Evolutionary conservation across 129 eudicot genomes (phyloP).

Genomic region (Helianthus tuberosus): DNA sequence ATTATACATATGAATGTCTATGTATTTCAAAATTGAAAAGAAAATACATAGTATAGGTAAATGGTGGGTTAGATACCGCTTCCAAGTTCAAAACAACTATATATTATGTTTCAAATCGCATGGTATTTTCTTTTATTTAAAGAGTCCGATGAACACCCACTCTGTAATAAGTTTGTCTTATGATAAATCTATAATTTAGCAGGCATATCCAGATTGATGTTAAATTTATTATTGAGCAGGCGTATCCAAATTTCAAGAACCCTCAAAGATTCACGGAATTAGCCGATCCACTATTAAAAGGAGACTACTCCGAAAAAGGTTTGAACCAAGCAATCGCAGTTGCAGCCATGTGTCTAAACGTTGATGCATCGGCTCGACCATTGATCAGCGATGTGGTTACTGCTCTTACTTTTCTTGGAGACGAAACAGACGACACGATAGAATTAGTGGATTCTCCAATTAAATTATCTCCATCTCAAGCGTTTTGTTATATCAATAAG

Average conservation of each 20-base stretch:
- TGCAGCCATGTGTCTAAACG: constrained; percentile 81
- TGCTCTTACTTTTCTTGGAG: constrained; percentile 60
- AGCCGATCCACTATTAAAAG: constrained; percentile 60
- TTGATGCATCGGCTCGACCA: constrained; percentile 67
- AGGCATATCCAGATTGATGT: constrained; percentile 60
- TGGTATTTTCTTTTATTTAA: not conserved
- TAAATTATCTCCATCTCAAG: not conserved
- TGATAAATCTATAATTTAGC: constrained; percentile 16
- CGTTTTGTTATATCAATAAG: not conserved
- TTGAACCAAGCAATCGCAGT: constrained; percentile 76
- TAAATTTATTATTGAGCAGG: constrained; percentile 45
- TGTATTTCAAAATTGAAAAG: no score
- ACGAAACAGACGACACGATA: constrained; percentile 25
- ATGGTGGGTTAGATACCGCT: no score
- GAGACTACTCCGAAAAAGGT: constrained; percentile 53
- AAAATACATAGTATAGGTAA: no score
- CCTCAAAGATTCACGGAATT: constrained; percentile 57
- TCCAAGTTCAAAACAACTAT: no score
- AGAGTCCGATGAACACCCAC: not conserved
- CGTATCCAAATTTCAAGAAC: constrained; percentile 69
- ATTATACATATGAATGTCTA: no score
- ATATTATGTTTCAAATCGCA: not conserved
- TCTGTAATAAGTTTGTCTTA: no score
- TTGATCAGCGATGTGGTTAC: constrained; percentile 82
- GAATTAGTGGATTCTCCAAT: constrained; percentile 22